Evolutionary conservation across 768 basidiomycete species (phyloP).

Genomic region (Terana coerulea): DNA sequence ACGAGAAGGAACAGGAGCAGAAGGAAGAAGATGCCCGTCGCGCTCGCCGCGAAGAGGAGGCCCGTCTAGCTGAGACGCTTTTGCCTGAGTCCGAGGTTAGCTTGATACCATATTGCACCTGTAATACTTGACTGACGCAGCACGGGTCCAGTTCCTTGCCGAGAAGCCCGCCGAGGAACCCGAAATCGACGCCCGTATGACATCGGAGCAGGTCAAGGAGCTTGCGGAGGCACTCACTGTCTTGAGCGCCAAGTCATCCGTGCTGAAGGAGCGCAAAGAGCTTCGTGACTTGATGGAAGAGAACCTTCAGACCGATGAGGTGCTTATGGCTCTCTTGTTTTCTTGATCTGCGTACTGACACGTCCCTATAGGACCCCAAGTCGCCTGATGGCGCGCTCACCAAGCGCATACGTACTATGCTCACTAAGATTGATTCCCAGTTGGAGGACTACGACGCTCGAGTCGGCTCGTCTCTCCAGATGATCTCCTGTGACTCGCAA

Average conservation of each 20-base stretch:
- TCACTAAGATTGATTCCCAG: slow-evolving; percentile 92
- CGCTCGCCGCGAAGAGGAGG: slow-evolving; percentile 73
- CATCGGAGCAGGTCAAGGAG: slow-evolving; percentile 91
- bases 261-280: slow-evolving; percentile 94
- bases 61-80: slow-evolving; percentile 73
- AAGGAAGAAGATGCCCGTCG: slow-evolving; percentile 91
- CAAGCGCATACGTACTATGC: slow-evolving; percentile 93
- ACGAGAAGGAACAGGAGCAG: slow-evolving; percentile 97
- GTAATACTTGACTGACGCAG: neutral
- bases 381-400: slow-evolving; percentile 85
- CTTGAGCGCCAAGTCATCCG: slow-evolving; percentile 89
- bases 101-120: neutral
- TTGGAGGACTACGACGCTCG: slow-evolving; percentile 88
- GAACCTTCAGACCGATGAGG: slow-evolving; percentile 86
- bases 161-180: slow-evolving; percentile 54
- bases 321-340: slow-evolving; percentile 28
- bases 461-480: slow-evolving; percentile 79
- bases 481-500: slow-evolving; percentile 81
- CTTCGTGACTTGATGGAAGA: slow-evolving; percentile 90
- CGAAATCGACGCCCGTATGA: slow-evolving; percentile 78
- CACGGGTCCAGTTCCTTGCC: slow-evolving; percentile 53
- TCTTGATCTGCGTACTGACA: slow-evolving; percentile 6
- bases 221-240: slow-evolving; percentile 88
- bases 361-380: slow-evolving; percentile 59
- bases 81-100: slow-evolving; percentile 88